Percentiles rank a stretch among this genome's conserved stretches.
These are phyloP conservation scores for Neofusicoccum laricinum DNA, from an alignment of 2,329 filamentous ascomycete species.

Conservation along the genomic window DNA sequence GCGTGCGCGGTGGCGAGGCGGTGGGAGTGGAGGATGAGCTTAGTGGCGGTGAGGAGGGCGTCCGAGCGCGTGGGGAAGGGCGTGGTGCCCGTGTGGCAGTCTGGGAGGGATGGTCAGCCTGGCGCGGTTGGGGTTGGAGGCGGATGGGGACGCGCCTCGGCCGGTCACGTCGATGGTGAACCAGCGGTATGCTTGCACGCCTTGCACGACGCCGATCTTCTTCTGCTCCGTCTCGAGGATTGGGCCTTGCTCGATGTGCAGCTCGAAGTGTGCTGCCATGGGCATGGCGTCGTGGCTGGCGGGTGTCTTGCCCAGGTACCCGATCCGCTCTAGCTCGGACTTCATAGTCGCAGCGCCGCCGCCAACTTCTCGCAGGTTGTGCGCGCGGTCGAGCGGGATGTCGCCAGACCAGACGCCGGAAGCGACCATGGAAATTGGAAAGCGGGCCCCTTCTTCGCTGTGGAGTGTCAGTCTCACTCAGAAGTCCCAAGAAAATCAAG, in stretches of 20 bases:
- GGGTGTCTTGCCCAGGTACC: constrained; percentile 61
- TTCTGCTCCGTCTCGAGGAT: constrained; percentile 64
- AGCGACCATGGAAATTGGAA: constrained; percentile 70
- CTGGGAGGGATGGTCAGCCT: constrained; percentile 28
- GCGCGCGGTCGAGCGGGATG: constrained; percentile 61
- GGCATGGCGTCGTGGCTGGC: constrained; percentile 59
- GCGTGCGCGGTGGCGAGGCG: constrained; percentile 58
- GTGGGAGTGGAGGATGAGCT: constrained; percentile 66
- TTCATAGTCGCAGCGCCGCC: constrained; percentile 61
- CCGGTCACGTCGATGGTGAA: constrained; percentile 65
- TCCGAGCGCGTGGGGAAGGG: constrained; percentile 65
- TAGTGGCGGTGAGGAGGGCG: constrained; percentile 64
- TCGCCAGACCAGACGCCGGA: constrained; percentile 76
- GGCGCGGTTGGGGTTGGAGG: background rate
- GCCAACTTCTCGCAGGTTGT: constrained; percentile 61
- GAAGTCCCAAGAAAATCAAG: background rate
- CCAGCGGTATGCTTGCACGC: constrained; percentile 75
- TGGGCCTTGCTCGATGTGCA: constrained; percentile 83
- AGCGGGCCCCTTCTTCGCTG: constrained; percentile 77
- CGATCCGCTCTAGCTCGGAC: constrained; percentile 67
- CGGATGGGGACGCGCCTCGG: constrained; percentile 25
- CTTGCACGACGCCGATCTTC: constrained; percentile 67
- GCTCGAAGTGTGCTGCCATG: constrained; percentile 75
- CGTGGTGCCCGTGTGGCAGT: constrained; percentile 74
- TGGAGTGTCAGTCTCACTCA: background rate